phyloP scores from a whole-genome alignment of 2,329 filamentous ascomycete species.

The Acrocalymma vagum region DNA sequence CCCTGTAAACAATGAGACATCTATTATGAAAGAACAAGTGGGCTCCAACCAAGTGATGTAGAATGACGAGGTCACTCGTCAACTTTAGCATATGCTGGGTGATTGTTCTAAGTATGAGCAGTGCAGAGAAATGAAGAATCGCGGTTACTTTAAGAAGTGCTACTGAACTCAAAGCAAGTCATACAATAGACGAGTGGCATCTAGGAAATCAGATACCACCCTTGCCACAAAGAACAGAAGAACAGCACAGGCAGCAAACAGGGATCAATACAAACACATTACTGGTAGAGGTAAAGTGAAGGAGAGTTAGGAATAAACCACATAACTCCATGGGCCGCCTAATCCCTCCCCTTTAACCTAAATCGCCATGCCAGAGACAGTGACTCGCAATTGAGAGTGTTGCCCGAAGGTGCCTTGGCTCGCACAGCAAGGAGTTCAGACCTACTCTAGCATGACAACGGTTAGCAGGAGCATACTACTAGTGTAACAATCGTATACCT shows the following conservation, averaged over 20 bases:
- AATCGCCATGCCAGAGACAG: background rate
- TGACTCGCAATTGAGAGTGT: background rate
- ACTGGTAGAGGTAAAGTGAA: too few relatives aligned
- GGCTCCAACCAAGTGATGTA: too few relatives aligned
- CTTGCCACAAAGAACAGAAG: background rate
- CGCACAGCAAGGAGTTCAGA: background rate
- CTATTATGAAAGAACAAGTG: too few relatives aligned
- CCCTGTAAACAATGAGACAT: too few relatives aligned
- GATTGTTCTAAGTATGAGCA: too few relatives aligned
- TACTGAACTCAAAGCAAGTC: background rate
- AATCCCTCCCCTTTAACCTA: constrained; percentile 18
- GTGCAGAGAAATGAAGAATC: too few relatives aligned
- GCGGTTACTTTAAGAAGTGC: too few relatives aligned
- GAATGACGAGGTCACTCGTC: too few relatives aligned
- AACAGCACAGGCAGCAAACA: too few relatives aligned
- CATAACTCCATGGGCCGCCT: constrained; percentile 18
- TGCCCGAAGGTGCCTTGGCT: background rate
- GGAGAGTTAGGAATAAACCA: constrained; percentile 5
- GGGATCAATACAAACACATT: too few relatives aligned
- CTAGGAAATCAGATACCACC: background rate
- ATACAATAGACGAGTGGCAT: background rate
- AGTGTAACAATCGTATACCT: constrained; percentile 6
- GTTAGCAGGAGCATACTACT: constrained; percentile 1
- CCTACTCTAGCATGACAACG: constrained; percentile 6
- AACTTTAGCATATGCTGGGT: too few relatives aligned